Percentiles rank a stretch among this genome's conserved stretches.
These are phyloP conservation scores for Candida endomychidarum DNA, from an alignment of 805 yeast species.

Conservation along the genomic window DNA sequence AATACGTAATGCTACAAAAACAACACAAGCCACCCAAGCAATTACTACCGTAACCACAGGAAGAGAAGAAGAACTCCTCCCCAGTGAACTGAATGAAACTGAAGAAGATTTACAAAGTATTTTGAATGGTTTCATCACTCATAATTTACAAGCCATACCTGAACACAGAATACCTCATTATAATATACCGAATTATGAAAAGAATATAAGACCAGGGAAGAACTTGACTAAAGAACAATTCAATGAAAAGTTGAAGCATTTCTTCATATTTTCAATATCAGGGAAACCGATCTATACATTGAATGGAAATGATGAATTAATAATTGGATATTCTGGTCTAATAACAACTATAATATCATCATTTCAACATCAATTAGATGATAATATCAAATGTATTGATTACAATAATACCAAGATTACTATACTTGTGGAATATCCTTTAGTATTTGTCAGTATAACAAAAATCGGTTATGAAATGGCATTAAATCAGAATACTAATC, in stretches of 20 bases:
- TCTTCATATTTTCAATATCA: slow-evolving; percentile 75
- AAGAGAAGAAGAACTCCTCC: slow-evolving; percentile 3
- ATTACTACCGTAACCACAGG: slow-evolving; percentile 2
- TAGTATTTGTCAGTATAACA: slow-evolving; percentile 71
- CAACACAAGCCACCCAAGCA: slow-evolving; percentile 6
- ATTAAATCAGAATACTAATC: slow-evolving; percentile 16
- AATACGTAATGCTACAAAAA: too few relatives aligned
- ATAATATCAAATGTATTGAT: slow-evolving; percentile 50
- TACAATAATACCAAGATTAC: slow-evolving; percentile 52
- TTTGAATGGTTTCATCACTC: slow-evolving; percentile 22
- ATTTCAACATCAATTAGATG: slow-evolving; percentile 48
- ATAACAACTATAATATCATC: slow-evolving; percentile 76
- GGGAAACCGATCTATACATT: slow-evolving; percentile 86
- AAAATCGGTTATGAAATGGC: slow-evolving; percentile 45
- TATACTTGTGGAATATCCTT: slow-evolving; percentile 63
- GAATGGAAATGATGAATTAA: slow-evolving; percentile 67
- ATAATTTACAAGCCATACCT: slow-evolving; percentile 10
- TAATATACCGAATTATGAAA: slow-evolving; percentile 12
- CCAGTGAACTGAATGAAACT: slow-evolving; percentile 1
- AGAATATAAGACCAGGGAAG: slow-evolving; percentile 20
- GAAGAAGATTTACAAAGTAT: slow-evolving; percentile 27
- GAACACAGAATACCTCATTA: slow-evolving; percentile 1
- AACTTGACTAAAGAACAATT: slow-evolving; percentile 17
- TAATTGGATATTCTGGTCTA: slow-evolving; percentile 73
- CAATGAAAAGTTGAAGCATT: slow-evolving; percentile 56